Evolutionary conservation across 2,329 filamentous ascomycete species (phyloP), one percentile per base, ranked within the genome.

Genomic region (Fusarium euwallaceae): DNA sequence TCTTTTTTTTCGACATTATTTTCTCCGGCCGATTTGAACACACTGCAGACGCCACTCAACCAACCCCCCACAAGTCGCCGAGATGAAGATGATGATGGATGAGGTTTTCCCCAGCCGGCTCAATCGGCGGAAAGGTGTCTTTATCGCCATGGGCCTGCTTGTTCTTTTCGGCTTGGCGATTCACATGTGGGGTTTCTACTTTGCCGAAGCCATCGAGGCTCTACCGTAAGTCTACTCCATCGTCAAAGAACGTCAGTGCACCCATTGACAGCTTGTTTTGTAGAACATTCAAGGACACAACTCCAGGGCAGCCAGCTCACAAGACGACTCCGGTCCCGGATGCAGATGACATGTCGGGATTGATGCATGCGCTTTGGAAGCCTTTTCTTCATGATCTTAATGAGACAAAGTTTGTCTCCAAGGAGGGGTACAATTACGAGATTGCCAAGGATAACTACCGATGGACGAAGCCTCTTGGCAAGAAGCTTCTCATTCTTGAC

Each of bases 401-500:
- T 20, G 56, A 39, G 20, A 39, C 14, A 2, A 29, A 39, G 16
- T 59, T 59, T 29, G 36, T 59, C 12, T 45, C 64, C 0, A 62
- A 69, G 8, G 76, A 78, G 27, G 76, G 76, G 3, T 72, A 73
- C 24, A 10, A 59, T 1, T 78, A 76, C 41, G 58, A 71, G 5
- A 60, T 78, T 1, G n/a, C 64, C 9, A 37, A 64, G 2, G 59
- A 58, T 0, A 61, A 67, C 9, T 48, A 71, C 10, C 66, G 67
- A 45, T 76, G 72, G 74, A 12, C 37, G 2, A 10, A 70, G n/a
- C 69, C 66, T 0, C 37, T 74, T 4, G 70, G 70, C 59, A 78
- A 78, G 67, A 78, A 69, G 61, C 22, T 75, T n/a, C 67, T 78
- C 12, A 78, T 76, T 24, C 17, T 78, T 2, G 74, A 78, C 32